Evolutionary conservation across 2,329 filamentous ascomycete genomes (phyloP).

Genomic region (Pseudogymnoascus pannorum): DNA sequence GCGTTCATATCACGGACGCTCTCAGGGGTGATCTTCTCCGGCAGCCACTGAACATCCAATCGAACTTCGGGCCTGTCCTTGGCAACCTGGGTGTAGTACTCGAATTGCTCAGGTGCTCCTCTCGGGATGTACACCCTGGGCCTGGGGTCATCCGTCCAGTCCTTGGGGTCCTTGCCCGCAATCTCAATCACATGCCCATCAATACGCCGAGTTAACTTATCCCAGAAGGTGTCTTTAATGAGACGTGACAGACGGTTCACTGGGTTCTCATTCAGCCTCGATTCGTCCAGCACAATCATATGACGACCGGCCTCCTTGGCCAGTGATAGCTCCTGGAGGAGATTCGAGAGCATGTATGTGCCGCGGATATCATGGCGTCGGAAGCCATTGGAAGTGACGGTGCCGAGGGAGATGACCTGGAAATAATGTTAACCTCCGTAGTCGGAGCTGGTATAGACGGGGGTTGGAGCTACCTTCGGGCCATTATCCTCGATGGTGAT

Average conservation of each 20-base stretch:
- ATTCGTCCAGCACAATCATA: conserved; percentile 85
- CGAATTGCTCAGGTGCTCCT: conserved; percentile 78
- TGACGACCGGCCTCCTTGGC: conserved; percentile 86
- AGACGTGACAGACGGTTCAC: conserved; percentile 80
- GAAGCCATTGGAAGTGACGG: conserved; percentile 75
- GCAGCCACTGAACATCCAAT: conserved; percentile 76
- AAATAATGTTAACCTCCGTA: not conserved
- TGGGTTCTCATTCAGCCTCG: conserved; percentile 88
- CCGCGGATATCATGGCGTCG: conserved; percentile 87
- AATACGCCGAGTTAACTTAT: conserved; percentile 79
- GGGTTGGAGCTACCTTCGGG: conserved; percentile 59
- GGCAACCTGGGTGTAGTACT: conserved; percentile 81
- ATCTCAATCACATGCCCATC: conserved; percentile 82
- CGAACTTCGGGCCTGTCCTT: conserved; percentile 72
- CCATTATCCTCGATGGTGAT: conserved; percentile 96
- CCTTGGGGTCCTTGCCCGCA: conserved; percentile 85
- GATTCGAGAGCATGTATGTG: conserved; percentile 95
- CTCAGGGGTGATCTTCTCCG: conserved; percentile 69
- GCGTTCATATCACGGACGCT: conserved; percentile 76
- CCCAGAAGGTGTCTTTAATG: conserved; percentile 89
- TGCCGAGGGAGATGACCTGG: conserved; percentile 74
- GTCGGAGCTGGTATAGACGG: not conserved
- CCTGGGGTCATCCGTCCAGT: conserved; percentile 84
- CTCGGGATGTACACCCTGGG: conserved; percentile 86
- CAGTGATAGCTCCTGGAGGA: conserved; percentile 87